Conservation (phyloP, 495 filamentous ascomycete species). For the Letharia lupina region DNA sequence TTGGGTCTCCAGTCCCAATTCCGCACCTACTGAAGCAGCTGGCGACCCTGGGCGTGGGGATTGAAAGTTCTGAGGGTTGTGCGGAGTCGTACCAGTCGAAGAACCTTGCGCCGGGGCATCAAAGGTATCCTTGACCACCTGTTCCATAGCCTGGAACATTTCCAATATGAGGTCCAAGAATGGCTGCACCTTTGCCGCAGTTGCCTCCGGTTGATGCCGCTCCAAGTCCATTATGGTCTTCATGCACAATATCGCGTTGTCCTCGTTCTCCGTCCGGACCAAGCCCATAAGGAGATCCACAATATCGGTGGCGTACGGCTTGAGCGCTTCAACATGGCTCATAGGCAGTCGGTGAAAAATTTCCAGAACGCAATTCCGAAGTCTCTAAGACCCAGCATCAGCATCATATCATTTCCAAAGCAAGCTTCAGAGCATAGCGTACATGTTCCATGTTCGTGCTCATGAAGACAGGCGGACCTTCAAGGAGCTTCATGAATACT, state of each 20-base stretch:
- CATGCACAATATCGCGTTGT: constrained; percentile 95
- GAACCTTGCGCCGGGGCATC: constrained; percentile 53
- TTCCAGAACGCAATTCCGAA: constrained; percentile 86
- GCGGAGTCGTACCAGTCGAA: constrained; percentile 46
- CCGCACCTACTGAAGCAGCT: constrained; percentile 60
- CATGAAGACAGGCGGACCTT: constrained; percentile 82
- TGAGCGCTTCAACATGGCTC: constrained; percentile 66
- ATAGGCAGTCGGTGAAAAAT: constrained; percentile 89
- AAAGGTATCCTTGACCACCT: constrained; percentile 86
- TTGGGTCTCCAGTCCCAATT: constrained; percentile 73
- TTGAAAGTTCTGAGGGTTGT: constrained; percentile 61
- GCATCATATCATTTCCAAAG: constrained; percentile 15
- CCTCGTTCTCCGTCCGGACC: constrained; percentile 88
- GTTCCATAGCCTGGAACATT: constrained; percentile 89
- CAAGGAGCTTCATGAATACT: constrained; percentile 75
- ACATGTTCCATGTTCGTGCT: constrained; percentile 80
- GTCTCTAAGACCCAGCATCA: constrained; percentile 49
- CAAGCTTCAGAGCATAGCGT: constrained; percentile 20
- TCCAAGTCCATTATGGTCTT: constrained; percentile 96
- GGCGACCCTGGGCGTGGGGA: constrained; percentile 87
- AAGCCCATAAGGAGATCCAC: constrained; percentile 84
- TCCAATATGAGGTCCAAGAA: constrained; percentile 90
- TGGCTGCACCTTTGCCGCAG: constrained; percentile 69
- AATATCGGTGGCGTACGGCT: constrained; percentile 76
- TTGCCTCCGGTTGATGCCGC: constrained; percentile 79